Percentiles rank a stretch among this genome's conserved stretches.
Conservation (phyloP, 2,329 filamentous ascomycete species). For the Fusarium chuoi region DNA sequence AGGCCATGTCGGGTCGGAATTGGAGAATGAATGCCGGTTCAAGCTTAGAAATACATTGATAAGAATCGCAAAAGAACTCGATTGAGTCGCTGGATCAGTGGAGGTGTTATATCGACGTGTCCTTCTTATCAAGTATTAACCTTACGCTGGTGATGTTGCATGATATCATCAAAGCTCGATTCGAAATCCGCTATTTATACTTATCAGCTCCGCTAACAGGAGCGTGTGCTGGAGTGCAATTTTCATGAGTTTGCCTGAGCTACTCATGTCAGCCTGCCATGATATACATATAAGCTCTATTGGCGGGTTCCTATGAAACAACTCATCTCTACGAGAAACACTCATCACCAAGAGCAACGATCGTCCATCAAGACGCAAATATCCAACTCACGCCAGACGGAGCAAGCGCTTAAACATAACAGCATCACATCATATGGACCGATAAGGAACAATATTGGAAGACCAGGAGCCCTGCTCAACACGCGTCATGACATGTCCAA, state of each 20-base stretch:
- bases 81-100: not conserved
- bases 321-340: not conserved
- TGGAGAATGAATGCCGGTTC: no score
- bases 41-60: no score
- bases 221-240: not conserved
- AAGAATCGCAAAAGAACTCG: not conserved
- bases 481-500: not conserved
- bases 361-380: no score
- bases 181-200: not conserved
- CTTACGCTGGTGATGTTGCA: not conserved
- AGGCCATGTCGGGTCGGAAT: not conserved
- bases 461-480: not conserved
- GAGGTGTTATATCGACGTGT: not conserved
- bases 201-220: not conserved
- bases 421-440: not conserved
- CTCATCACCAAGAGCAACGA: not conserved
- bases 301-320: not conserved
- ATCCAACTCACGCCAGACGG: not conserved
- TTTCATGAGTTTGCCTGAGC: not conserved
- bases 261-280: not conserved
- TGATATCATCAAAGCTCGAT: conserved; percentile 1
- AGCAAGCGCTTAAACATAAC: not conserved
- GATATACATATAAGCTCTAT: not conserved
- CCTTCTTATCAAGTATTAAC: not conserved
- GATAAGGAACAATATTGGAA: not conserved